Evolutionary conservation across 1,284 basidiomycete species (phyloP).

Genomic region (Leccinum angustisporum): DNA sequence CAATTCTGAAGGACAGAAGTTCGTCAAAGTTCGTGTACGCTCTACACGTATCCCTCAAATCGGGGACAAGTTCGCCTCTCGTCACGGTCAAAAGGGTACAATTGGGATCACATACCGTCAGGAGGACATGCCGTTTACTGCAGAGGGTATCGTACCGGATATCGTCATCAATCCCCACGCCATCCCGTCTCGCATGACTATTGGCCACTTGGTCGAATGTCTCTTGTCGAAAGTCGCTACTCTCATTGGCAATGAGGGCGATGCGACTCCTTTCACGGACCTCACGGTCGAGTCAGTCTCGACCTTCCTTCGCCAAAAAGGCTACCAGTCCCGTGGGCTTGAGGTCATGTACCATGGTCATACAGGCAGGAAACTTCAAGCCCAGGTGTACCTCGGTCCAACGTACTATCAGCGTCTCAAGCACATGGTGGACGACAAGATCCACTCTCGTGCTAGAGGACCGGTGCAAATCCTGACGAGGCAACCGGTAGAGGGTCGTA

Average conservation of each 20-base stretch:
- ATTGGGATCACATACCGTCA: slow-evolving; percentile 99
- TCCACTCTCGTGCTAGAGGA: slow-evolving; percentile 95
- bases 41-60: slow-evolving; percentile 96
- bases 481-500: slow-evolving; percentile 99
- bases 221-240: slow-evolving; percentile 96
- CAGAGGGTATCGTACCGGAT: slow-evolving; percentile 94
- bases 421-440: slow-evolving; percentile 99
- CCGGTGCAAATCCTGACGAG: slow-evolving; percentile 97
- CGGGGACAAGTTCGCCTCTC: slow-evolving; percentile 99
- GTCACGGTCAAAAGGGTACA: slow-evolving; percentile 99
- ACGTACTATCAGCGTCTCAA: slow-evolving; percentile 99
- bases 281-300: slow-evolving; percentile 97
- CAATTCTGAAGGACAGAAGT: slow-evolving; percentile 94
- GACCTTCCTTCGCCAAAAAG: slow-evolving; percentile 74
- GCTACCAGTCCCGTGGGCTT: slow-evolving; percentile 94
- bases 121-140: slow-evolving; percentile 99
- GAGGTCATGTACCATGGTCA: slow-evolving; percentile 99
- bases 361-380: slow-evolving; percentile 94
- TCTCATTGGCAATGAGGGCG: slow-evolving; percentile 93
- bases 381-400: slow-evolving; percentile 97
- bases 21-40: slow-evolving; percentile 96
- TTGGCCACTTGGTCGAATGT: slow-evolving; percentile 99
- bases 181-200: slow-evolving; percentile 99
- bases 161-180: slow-evolving; percentile 99
- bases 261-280: slow-evolving; percentile 98